A percentile compares a stretch with the other conserved stretches of the same genome.
These are phyloP conservation scores for Hordeum marinum DNA, from an alignment of 176 grass and related monocot species.

Conservation along the genomic window DNA sequence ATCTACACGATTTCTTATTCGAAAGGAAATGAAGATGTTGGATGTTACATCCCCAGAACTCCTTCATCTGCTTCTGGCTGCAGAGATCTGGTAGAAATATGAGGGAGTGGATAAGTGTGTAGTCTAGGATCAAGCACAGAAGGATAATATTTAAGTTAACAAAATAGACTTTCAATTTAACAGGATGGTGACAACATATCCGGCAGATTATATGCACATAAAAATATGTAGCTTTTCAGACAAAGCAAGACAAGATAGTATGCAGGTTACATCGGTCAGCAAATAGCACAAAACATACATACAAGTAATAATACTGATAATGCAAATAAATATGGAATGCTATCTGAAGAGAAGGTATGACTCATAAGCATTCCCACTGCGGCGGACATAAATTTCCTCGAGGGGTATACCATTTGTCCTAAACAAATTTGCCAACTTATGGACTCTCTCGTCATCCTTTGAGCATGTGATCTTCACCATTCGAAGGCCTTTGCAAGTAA, in stretches of 20 bases:
- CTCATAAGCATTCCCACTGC: not conserved
- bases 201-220: not conserved
- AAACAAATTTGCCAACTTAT: conserved; percentile 7
- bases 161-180: not conserved
- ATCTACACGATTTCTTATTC: too few species aligned
- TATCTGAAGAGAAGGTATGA: not conserved
- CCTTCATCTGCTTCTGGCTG: not conserved
- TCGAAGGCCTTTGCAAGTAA: conserved; percentile 3
- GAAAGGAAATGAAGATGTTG: too few species aligned
- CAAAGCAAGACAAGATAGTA: not conserved
- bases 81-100: not conserved
- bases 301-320: not conserved
- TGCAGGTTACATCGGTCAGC: not conserved
- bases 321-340: not conserved
- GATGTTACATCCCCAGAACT: too few species aligned
- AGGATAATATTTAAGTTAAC: not conserved
- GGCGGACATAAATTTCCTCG: conserved; percentile 1
- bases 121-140: not conserved
- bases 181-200: not conserved
- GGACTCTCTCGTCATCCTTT: not conserved
- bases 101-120: not conserved
- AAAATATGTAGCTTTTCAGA: not conserved
- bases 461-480: conserved; percentile 21
- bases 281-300: not conserved
- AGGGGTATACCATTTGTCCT: not conserved